phyloP scores from a whole-genome alignment of 129 eudicot species.

The Solidago caesia region DNA sequence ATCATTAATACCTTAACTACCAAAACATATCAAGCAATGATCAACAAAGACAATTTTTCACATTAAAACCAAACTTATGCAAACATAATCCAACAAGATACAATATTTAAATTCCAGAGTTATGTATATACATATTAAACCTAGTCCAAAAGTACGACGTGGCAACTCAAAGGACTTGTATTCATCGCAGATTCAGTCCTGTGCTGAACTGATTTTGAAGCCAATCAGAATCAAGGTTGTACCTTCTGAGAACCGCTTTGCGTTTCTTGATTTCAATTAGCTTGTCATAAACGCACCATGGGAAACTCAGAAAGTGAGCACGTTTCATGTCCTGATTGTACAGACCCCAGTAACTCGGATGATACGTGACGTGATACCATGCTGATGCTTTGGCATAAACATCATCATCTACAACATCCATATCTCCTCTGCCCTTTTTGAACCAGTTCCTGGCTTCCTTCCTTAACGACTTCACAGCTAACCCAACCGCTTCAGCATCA shows the following conservation, averaged over 20 bases:
- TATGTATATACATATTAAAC: slow-evolving; percentile 1
- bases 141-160: background rate
- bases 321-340: slow-evolving; percentile 53
- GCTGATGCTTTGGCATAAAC: slow-evolving; percentile 74
- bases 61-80: slow-evolving; percentile 15
- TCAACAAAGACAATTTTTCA: slow-evolving; percentile 10
- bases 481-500: slow-evolving; percentile 69
- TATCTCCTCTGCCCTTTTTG: slow-evolving; percentile 35
- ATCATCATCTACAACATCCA: slow-evolving; percentile 30
- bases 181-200: slow-evolving; percentile 33
- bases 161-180: background rate
- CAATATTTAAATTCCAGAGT: background rate
- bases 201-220: slow-evolving; percentile 24
- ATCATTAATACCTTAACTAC: background rate
- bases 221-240: slow-evolving; percentile 14
- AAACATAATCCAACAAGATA: slow-evolving; percentile 9
- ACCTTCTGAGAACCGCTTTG: slow-evolving; percentile 19
- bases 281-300: slow-evolving; percentile 82
- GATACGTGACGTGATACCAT: slow-evolving; percentile 84
- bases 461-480: slow-evolving; percentile 69
- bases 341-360: slow-evolving; percentile 57
- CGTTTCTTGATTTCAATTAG: slow-evolving; percentile 63
- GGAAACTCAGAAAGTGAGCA: slow-evolving; percentile 70
- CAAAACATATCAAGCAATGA: background rate
- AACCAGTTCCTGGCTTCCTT: slow-evolving; percentile 80